Evolutionary conservation across 2,329 filamentous ascomycete genomes (phyloP), one percentile per base, ranked within the genome.

Genomic region (Clonostachys chloroleuca): DNA sequence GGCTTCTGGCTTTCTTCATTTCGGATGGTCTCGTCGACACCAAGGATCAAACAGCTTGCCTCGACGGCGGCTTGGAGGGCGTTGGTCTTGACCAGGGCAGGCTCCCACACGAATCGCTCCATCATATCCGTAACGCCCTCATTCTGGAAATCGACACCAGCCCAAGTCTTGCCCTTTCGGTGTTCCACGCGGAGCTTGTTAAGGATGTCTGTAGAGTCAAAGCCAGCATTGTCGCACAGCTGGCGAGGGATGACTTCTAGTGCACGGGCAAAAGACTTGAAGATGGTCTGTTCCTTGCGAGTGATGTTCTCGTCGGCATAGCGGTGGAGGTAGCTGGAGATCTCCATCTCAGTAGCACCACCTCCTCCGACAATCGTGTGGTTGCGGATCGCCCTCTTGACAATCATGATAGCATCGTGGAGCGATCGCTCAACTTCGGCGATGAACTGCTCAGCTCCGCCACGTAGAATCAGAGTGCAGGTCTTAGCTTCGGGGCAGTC

Each of bases 371-470:
- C 94, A 55, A 99, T 96, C 64, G 83, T 88, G 63, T 86, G 86
- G 77, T 97, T 95, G 75, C 89, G 90, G 69, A 97, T 90, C 30
- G 94, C 90, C 52, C 95, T 91, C 83, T 97, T 97, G 64, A 99
- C 94, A 61, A 99, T 96, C 94, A 99, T 99, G 71, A 99, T 97
- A 58, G 94, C 94, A 62, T 99, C 94, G 77, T 99, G 94, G 56
- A 99, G 81, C 64, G 90, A 96, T 54, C 94, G 89, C 77, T 99
- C 94, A 2, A 96, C 94, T 69, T 99, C 94, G 49, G 94, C 94
- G 59, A 99, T 99, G 73, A 99, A 99, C 68, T 99, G 94, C 75
- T 99, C 94, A 35, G 94, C 94, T 55, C 94, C 94, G 61, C 94
- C 94, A 63, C 94, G 89, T 53, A 99, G 85, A 39, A 99, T 84